These are phyloP conservation scores for Ceratocystis harringtonii DNA, from an alignment of 2,329 filamentous ascomycete genomes.

Conservation along the genomic window DNA sequence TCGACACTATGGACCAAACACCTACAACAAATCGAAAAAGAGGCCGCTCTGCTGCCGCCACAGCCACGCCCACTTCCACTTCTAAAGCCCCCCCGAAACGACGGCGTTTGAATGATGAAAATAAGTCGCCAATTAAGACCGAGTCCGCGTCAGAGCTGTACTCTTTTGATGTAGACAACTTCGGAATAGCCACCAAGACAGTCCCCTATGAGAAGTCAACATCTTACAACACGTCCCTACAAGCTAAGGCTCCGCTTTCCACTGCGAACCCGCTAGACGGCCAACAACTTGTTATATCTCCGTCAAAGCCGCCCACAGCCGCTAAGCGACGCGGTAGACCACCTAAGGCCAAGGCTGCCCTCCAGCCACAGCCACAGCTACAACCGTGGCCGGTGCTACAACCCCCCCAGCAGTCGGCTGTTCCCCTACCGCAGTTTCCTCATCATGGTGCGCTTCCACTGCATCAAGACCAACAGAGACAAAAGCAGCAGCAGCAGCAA, in stretches of 20 bases:
- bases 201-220: background rate
- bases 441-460: background rate
- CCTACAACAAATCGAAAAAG: conserved; percentile 13
- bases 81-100: conserved; percentile 4
- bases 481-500: background rate
- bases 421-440: background rate
- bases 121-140: conserved; percentile 2
- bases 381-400: conserved; percentile 3
- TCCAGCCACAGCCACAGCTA: conserved; percentile 1
- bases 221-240: no score
- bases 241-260: background rate
- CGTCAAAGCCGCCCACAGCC: background rate
- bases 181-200: background rate
- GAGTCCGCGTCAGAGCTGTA: background rate
- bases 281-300: background rate
- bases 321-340: conserved; percentile 11
- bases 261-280: background rate
- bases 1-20: conserved; percentile 8
- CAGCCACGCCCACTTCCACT: conserved; percentile 14
- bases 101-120: conserved; percentile 12
- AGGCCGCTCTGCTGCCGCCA: conserved; percentile 10
- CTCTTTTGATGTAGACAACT: background rate
- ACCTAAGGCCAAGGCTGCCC: conserved; percentile 13
- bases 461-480: background rate
- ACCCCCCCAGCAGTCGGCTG: background rate